Base-by-base conservation (phyloP, 495 filamentous ascomycete genomes). In the Polyplosphaeria fusca region DNA sequence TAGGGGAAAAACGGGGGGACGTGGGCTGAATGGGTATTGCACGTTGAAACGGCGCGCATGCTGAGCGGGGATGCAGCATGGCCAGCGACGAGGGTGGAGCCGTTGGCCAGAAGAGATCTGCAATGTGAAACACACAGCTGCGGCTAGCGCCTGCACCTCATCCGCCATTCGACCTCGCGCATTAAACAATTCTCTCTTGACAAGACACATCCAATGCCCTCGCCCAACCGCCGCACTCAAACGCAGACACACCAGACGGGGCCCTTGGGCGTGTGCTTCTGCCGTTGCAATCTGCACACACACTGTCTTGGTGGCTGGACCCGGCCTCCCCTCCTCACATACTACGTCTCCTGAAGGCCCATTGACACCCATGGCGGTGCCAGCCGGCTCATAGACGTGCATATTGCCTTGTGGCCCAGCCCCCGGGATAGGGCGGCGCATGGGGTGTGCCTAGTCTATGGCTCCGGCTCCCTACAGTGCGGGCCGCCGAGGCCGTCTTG, bases 381-480 rank as follows among this genome's bases (percentile, higher is more conserved):
- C 48, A 39, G 7, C 18, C 14, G 16, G 5, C 28, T 53, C 42
- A 48, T 47, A 28, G 43, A 48, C 46, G 43, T 3, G 22, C 19
- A 24, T 39, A 1, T 53, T n/a, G 50, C 50, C 51, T 25, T 61
- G 35, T 50, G 40, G 45, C 50, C 32, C 23, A 22, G 11, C 39
- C 37, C 38, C 41, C 47, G 28, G 46, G 50, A 16, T 55, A 0
- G 24, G 35, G 12, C 5, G n/a, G 16, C 44, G 42, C 58, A 61
- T 44, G 58, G n/a, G 58, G 25, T 61, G 42, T 55, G 35, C 28
- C 25, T 58, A 52, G 60, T 43, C 40, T 37, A 38, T 47, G 35
- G 47, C 20, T 27, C 32, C 53, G 53, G 52, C 25, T 30, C 47
- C 52, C 60, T 53, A 63, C 60, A 52, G 58, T 45, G 52, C 59